Evolutionary conservation across 2,329 filamentous ascomycete genomes (phyloP).

Genomic region (Dactylonectria estremocensis): DNA sequence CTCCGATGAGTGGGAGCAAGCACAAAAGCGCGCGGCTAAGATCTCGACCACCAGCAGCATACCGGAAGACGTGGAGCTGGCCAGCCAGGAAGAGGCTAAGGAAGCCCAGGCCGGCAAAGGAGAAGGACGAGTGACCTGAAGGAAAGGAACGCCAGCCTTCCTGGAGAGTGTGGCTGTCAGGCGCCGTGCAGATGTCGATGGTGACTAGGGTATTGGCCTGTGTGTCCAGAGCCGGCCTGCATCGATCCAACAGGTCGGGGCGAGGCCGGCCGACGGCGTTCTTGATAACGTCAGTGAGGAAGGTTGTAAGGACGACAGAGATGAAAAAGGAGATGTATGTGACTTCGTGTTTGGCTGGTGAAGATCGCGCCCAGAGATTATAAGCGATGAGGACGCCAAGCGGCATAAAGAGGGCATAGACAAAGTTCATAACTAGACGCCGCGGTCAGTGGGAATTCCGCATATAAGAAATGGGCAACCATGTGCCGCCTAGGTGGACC

Average conservation of each 20-base stretch:
- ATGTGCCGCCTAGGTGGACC: conserved; percentile 50
- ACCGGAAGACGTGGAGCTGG: conserved; percentile 72
- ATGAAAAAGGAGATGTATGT: conserved; percentile 86
- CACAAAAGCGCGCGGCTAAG: conserved; percentile 71
- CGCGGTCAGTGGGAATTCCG: background rate
- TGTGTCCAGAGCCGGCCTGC: conserved; percentile 74
- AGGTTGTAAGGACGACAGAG: conserved; percentile 81
- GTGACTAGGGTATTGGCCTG: conserved; percentile 69
- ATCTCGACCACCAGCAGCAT: conserved; percentile 62
- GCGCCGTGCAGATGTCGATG: conserved; percentile 81
- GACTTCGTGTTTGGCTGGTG: conserved; percentile 86
- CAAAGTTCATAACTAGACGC: conserved; percentile 76
- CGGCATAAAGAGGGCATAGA: conserved; percentile 84
- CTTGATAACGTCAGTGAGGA: conserved; percentile 93
- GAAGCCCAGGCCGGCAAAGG: conserved; percentile 85
- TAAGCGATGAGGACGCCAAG: conserved; percentile 76
- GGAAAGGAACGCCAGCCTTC: conserved; percentile 91
- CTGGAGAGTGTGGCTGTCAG: conserved; percentile 77
- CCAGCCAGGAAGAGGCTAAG: conserved; percentile 79
- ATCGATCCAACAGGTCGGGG: conserved; percentile 79
- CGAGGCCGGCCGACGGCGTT: conserved; percentile 85
- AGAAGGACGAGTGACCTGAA: conserved; percentile 84
- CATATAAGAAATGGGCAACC: background rate
- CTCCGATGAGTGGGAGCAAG: conserved; percentile 72
- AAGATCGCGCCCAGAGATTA: conserved; percentile 74